phyloP scores from a whole-genome alignment of 805 yeast genomes.

The Wickerhamiella bombiphila region DNA sequence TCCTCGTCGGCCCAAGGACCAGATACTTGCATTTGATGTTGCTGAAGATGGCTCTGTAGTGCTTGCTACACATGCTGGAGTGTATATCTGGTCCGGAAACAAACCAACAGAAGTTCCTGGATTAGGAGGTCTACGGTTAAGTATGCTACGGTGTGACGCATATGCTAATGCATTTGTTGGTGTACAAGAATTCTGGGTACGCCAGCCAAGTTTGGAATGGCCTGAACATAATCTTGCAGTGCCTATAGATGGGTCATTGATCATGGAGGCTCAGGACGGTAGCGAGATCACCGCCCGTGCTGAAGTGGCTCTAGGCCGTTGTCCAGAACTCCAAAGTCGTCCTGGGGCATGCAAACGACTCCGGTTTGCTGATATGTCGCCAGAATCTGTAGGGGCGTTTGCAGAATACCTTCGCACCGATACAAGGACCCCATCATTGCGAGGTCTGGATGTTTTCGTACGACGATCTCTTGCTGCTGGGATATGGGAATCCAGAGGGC shows the following conservation, averaged over 20 bases:
- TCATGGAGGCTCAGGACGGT: not conserved
- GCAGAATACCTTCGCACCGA: not conserved
- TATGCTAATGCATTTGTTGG: conserved; percentile 9
- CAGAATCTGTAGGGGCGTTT: not conserved
- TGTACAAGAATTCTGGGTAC: conserved; percentile 4
- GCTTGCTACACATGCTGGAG: conserved; percentile 13
- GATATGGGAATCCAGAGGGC: not conserved
- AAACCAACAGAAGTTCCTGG: conserved; percentile 7
- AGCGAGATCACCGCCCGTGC: not conserved
- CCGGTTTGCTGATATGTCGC: not conserved
- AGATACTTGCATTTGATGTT: conserved; percentile 10
- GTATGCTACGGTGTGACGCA: conserved; percentile 11
- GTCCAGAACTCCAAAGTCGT: not conserved
- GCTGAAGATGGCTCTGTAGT: conserved; percentile 14
- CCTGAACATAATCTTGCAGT: not conserved
- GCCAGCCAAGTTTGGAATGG: not conserved
- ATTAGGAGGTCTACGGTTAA: conserved; percentile 8
- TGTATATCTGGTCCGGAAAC: conserved; percentile 11
- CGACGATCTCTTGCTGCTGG: not conserved
- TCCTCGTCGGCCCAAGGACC: conserved; percentile 8
- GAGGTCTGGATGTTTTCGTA: not conserved
- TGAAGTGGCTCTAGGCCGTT: not conserved
- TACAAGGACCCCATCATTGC: not conserved
- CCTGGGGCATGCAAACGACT: not conserved
- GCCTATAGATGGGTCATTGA: not conserved